These are phyloP conservation scores for Staphylotrichum longicolle DNA, from an alignment of 495 filamentous ascomycete genomes.

Conservation along the genomic window DNA sequence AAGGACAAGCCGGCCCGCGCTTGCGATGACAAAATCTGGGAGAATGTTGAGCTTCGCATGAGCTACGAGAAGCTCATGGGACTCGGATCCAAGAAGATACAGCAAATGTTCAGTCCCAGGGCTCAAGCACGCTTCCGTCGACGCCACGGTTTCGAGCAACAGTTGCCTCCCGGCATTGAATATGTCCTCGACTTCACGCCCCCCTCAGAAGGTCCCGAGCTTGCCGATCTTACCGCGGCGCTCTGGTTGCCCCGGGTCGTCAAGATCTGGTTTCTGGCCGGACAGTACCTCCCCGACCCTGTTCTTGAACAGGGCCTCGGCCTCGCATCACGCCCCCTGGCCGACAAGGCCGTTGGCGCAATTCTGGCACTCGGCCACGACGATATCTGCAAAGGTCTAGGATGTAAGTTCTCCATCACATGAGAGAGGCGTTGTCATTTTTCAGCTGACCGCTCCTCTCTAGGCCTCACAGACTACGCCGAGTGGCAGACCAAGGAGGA, in stretches of 20 bases:
- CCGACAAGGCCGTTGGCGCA: constrained; percentile 28
- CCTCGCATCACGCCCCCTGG: constrained; percentile 21
- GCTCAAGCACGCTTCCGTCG: constrained; percentile 35
- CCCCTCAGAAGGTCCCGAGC: constrained; percentile 56
- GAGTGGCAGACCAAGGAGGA: constrained; percentile 18
- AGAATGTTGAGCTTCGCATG: constrained; percentile 40
- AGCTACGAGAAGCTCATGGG: constrained; percentile 47
- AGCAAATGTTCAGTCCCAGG: constrained; percentile 46
- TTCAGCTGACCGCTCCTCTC: background rate
- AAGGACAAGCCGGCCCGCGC: constrained; percentile 19
- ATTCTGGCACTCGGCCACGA: constrained; percentile 36
- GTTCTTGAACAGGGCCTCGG: constrained; percentile 14
- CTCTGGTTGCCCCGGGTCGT: constrained; percentile 57
- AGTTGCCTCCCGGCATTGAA: constrained; percentile 45
- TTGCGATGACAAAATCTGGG: constrained; percentile 30
- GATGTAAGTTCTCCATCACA: constrained; percentile 18
- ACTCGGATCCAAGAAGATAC: constrained; percentile 51
- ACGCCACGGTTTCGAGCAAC: constrained; percentile 28
- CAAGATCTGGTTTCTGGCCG: constrained; percentile 48
- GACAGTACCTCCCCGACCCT: constrained; percentile 37
- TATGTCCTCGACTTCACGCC: constrained; percentile 64
- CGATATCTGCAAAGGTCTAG: constrained; percentile 29
- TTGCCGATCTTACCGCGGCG: constrained; percentile 55
- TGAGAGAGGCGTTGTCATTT: too few species aligned
- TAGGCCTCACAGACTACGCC: constrained; percentile 21